A percentile compares a stretch with the other conserved stretches of the same genome.
These are phyloP conservation scores for Pelargonium citronellum DNA, from an alignment of 441 rosid genomes.

Conservation along the genomic window DNA sequence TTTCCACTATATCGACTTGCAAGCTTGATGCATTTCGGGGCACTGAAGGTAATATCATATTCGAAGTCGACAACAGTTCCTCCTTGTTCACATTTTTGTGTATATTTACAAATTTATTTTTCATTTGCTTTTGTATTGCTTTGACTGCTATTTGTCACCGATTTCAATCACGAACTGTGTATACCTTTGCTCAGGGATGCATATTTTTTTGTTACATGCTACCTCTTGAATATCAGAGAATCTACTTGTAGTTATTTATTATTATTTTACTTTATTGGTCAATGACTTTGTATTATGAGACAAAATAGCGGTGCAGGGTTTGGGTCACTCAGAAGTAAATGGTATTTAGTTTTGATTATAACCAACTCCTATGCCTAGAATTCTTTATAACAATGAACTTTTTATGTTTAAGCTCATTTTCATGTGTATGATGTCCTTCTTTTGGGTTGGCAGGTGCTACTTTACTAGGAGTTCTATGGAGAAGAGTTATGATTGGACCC, in stretches of 20 bases:
- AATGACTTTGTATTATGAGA: background rate
- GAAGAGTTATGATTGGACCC: slow-evolving; percentile 73
- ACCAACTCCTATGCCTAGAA: background rate
- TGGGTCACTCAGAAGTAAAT: background rate
- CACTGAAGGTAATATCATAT: slow-evolving; percentile 46
- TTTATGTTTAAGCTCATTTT: background rate
- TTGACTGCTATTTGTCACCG: background rate
- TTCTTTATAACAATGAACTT: background rate
- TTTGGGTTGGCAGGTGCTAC: slow-evolving; percentile 51
- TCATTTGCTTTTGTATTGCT: background rate
- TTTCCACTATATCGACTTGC: slow-evolving; percentile 76
- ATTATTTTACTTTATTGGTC: background rate
- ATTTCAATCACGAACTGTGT: background rate
- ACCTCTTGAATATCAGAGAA: background rate
- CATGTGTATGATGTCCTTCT: background rate
- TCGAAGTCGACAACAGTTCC: background rate
- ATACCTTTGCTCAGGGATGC: background rate
- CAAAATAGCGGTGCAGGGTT: background rate
- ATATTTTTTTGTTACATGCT: background rate
- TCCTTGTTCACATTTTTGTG: background rate
- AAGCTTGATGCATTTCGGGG: slow-evolving; percentile 42
- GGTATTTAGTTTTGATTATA: background rate
- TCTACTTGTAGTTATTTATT: background rate
- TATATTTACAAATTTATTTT: background rate
- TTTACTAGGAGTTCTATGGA: slow-evolving; percentile 68